Base-by-base conservation (phyloP, 441 rosid genomes). In the Syzygium malaccense region DNA sequence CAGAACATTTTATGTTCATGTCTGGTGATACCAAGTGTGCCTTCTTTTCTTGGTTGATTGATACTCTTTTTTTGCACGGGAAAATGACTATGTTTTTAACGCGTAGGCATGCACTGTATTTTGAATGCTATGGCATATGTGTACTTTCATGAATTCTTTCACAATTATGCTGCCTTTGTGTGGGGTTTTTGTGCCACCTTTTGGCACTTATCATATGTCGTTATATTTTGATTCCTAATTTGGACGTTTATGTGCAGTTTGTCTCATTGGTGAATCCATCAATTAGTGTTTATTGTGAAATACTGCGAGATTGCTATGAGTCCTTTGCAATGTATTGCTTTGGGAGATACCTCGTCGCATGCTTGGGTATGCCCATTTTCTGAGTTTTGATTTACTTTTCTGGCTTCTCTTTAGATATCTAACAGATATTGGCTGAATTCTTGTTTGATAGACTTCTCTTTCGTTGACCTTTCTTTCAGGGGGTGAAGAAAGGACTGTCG, bases 311-410 rank as follows among this genome's bases (percentile, higher is more conserved):
- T 93, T 94, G 99, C 95, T 98, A 98, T 88, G 99, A 98, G 90
- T 95, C 99, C 88, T 98, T 98, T 91, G 99, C 99, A 91, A 97
- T 98, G 99, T 98, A 98, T 95, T 98, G 99, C 95, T 98, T 98
- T 90, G 99, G 99, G 92, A 95, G 99, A 94, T 97, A 98, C 92
- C 98, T 98, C 88, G 94, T 96, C 89, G 99, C 99, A n/a, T 98
- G 99, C 97, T 87, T 98, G 90, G 99, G 99, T 98, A 96, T 84
- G 94, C 90, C 85, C 49, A 89, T 91, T 88, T 86, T 87, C 1
- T 86, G 56, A 90, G 66, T 48, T 91, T 88, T 85, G 86, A 56
- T 48, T 30, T 12, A 4, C 48, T 49, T 53, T 51, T 12, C 33
- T 30, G 53, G 55, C 60, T 48, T 88, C 55, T 62, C 25, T 51